These are phyloP conservation scores for Phytopythium boreale DNA, from an alignment of 352 stramenopile genomes.

Conservation along the genomic window DNA sequence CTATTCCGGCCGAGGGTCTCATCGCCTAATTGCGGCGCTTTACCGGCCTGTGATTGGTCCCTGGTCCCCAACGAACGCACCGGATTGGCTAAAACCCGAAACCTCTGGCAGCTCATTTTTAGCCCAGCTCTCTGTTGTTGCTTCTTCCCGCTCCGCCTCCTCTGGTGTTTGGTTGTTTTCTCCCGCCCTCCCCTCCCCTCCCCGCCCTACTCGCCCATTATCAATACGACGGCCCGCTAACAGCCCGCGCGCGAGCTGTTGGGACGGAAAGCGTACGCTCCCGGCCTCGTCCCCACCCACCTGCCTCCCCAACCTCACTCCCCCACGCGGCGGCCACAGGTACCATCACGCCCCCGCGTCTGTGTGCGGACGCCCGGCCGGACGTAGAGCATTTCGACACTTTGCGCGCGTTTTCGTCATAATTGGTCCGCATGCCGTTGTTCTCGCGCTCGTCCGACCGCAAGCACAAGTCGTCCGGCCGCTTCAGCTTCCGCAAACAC, in stretches of 20 bases:
- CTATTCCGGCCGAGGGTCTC: not conserved
- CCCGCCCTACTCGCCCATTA: not conserved
- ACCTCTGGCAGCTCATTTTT: not conserved
- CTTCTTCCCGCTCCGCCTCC: not conserved
- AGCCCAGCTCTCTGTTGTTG: no score
- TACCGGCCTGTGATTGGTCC: not conserved
- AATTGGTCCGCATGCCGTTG: constrained; percentile 51
- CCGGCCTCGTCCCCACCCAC: not conserved
- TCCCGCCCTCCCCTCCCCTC: not conserved
- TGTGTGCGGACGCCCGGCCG: not conserved
- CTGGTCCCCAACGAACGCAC: no score
- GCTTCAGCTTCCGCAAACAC: constrained; percentile 73
- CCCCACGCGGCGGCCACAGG: not conserved
- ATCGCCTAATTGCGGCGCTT: not conserved
- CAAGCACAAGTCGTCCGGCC: constrained; percentile 45
- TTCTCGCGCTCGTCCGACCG: constrained; percentile 51
- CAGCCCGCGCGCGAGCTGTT: not conserved
- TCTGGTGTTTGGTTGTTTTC: constrained; percentile 3
- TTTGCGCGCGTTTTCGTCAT: not conserved
- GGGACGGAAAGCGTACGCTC: not conserved
- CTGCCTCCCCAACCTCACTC: not conserved
- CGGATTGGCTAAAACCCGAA: not conserved
- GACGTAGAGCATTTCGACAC: no score
- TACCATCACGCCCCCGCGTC: not conserved
- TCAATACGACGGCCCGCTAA: constrained; percentile 1